Conservation (phyloP, 164 flowering plant species). For the Stephania japonica region DNA sequence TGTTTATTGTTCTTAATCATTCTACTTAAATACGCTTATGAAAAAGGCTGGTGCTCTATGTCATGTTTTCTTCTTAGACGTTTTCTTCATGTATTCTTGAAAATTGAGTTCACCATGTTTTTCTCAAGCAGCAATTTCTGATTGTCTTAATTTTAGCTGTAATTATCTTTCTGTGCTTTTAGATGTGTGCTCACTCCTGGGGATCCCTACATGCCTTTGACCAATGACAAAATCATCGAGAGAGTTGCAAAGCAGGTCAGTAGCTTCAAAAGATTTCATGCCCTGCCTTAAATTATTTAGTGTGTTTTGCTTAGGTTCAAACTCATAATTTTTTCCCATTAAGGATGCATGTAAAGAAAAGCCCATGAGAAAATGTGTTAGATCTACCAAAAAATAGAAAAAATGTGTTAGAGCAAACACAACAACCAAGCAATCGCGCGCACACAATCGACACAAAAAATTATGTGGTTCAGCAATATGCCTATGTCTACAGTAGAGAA, state of each 20-base stretch:
- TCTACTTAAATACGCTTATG: neutral
- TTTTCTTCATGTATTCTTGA: neutral
- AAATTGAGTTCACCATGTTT: neutral
- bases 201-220: constrained; percentile 93
- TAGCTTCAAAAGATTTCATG: neutral
- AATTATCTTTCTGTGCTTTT: constrained; percentile 17
- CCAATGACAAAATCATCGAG: constrained; percentile 70
- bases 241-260: constrained; percentile 84
- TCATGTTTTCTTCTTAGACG: neutral
- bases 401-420: too few species aligned
- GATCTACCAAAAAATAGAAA: too few species aligned
- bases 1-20: neutral
- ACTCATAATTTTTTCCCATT: neutral
- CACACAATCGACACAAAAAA: too few species aligned
- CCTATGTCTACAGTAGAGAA: too few species aligned
- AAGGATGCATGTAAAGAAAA: too few species aligned
- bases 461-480: too few species aligned
- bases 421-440: too few species aligned
- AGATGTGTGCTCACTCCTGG: constrained; percentile 98
- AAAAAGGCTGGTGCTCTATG: neutral
- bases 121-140: neutral
- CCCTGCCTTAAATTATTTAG: neutral
- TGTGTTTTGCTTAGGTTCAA: neutral
- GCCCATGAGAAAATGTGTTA: neutral
- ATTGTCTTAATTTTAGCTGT: neutral